Percentiles rank a stretch among this genome's conserved stretches.
These are phyloP conservation scores for Punica granatum DNA, from an alignment of 345 rosid genomes.

Conservation along the genomic window DNA sequence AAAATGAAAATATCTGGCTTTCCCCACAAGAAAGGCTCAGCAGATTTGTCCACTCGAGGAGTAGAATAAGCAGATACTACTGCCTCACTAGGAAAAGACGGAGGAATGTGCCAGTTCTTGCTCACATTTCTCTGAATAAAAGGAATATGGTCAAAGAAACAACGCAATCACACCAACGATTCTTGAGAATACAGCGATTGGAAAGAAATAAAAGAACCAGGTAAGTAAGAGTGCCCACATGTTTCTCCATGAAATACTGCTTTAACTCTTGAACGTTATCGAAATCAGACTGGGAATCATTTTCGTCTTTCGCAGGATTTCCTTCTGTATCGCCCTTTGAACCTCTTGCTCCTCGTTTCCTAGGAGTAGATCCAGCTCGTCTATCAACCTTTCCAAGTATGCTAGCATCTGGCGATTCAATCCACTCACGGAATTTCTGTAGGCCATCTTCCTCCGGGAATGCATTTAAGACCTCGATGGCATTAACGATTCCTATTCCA, in stretches of 20 bases:
- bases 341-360: slow-evolving; percentile 35
- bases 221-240: slow-evolving; percentile 34
- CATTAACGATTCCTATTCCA: slow-evolving; percentile 97
- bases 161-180: not conserved
- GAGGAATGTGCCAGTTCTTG: slow-evolving; percentile 96
- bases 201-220: not conserved
- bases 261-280: slow-evolving; percentile 35
- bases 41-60: slow-evolving; percentile 93
- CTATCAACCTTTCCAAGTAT: slow-evolving; percentile 55
- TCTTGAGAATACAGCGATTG: not conserved
- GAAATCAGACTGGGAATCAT: slow-evolving; percentile 18
- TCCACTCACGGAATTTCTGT: slow-evolving; percentile 80
- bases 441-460: slow-evolving; percentile 94
- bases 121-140: slow-evolving; percentile 80
- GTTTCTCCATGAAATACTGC: slow-evolving; percentile 78
- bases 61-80: slow-evolving; percentile 68
- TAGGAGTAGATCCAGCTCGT: slow-evolving; percentile 26
- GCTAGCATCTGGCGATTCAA: slow-evolving; percentile 94
- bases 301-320: slow-evolving; percentile 22
- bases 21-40: slow-evolving; percentile 91
- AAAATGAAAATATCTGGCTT: slow-evolving; percentile 80
- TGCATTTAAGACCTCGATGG: slow-evolving; percentile 91
- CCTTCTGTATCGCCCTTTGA: slow-evolving; percentile 13
- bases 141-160: not conserved
- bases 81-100: slow-evolving; percentile 81